phyloP scores from a whole-genome alignment of 139 green algal species.

The Picochlorum sp. region DNA sequence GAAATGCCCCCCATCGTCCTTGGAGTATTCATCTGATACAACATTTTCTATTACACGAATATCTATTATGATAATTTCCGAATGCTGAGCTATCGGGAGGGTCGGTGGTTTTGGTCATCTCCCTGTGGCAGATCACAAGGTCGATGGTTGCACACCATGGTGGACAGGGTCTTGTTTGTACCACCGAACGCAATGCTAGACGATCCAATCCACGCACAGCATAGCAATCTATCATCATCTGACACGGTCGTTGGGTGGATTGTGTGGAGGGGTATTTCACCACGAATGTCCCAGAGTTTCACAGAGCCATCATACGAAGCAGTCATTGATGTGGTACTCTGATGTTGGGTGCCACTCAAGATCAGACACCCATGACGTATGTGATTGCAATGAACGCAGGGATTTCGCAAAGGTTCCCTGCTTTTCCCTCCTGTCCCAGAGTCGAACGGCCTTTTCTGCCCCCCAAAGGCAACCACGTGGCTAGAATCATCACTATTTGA shows the following conservation, averaged over 20 bases:
- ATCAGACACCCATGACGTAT: slow-evolving; percentile 58
- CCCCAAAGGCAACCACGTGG: slow-evolving; percentile 60
- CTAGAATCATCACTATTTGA: slow-evolving; percentile 3
- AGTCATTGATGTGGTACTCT: slow-evolving; percentile 54
- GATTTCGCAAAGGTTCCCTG: neutral
- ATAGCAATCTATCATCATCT: slow-evolving; percentile 38
- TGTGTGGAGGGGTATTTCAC: slow-evolving; percentile 45
- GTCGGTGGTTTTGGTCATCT: no score
- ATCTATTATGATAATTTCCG: no score
- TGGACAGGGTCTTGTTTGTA: no score
- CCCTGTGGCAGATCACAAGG: no score
- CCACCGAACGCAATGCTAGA: no score
- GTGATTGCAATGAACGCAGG: slow-evolving; percentile 32
- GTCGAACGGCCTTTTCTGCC: slow-evolving; percentile 46
- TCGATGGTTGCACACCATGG: no score
- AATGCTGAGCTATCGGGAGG: no score
- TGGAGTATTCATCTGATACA: neutral
- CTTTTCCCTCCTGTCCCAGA: slow-evolving; percentile 64
- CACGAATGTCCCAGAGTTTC: slow-evolving; percentile 60
- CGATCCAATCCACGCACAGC: slow-evolving; percentile 8
- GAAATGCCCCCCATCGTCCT: slow-evolving; percentile 1
- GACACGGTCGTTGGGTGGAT: slow-evolving; percentile 16
- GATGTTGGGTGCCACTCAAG: slow-evolving; percentile 55
- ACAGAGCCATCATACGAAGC: slow-evolving; percentile 41
- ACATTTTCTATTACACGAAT: slow-evolving; percentile 2